phyloP scores from a whole-genome alignment of 345 rosid species.

The Aurinia saxatilis region DNA sequence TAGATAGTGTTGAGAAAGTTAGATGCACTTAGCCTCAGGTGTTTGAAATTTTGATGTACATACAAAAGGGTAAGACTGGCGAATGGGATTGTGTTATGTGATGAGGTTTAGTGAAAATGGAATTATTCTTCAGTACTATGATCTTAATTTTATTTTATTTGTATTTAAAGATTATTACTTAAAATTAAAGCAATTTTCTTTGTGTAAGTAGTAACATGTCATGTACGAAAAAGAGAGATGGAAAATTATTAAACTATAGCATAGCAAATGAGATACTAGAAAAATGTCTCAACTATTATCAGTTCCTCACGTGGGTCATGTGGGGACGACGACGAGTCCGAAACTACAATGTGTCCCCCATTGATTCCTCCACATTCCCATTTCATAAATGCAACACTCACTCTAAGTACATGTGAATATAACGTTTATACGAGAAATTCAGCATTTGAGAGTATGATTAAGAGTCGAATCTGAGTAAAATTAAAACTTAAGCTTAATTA shows the following conservation, averaged over 20 bases:
- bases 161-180: no score
- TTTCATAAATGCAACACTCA: background rate
- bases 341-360: slow-evolving; percentile 17
- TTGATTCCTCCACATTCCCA: background rate
- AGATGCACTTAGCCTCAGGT: background rate
- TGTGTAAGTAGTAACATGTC: background rate
- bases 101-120: background rate
- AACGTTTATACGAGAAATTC: no score
- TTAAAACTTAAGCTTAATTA: no score
- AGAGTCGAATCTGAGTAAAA: no score
- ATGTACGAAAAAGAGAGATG: background rate
- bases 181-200: background rate
- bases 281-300: background rate
- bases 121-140: no score
- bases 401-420: no score
- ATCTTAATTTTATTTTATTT: no score
- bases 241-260: background rate
- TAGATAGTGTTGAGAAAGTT: slow-evolving; percentile 14
- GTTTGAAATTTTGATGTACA: slow-evolving; percentile 1
- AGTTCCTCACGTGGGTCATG: slow-evolving; percentile 22
- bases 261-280: slow-evolving; percentile 16
- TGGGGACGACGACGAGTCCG: slow-evolving; percentile 1
- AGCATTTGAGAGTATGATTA: background rate
- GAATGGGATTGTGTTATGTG: background rate
- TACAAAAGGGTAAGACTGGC: background rate